Conservation (phyloP, 176 grass and related monocot genomes). For the Elaeis guineensis region DNA sequence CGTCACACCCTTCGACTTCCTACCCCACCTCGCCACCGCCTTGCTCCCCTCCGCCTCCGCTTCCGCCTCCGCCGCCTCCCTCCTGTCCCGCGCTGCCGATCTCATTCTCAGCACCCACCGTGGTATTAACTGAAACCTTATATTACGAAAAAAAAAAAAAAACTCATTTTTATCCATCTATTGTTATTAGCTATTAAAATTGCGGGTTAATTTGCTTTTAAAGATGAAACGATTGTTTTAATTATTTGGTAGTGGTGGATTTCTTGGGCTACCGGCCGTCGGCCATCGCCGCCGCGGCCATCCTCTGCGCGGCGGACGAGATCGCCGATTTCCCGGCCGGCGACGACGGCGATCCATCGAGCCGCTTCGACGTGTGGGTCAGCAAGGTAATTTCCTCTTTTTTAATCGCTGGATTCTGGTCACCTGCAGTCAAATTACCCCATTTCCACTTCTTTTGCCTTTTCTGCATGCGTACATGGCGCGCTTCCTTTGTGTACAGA, state of each 20-base stretch:
- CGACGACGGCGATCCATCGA: neutral
- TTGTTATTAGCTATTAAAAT: too few species aligned
- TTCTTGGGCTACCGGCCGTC: slow-evolving; percentile 39
- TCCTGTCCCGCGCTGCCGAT: slow-evolving; percentile 3
- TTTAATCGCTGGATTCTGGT: neutral
- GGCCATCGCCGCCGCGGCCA: slow-evolving; percentile 25
- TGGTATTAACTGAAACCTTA: neutral
- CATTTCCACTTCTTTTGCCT: too few species aligned
- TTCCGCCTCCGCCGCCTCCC: neutral
- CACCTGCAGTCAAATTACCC: neutral
- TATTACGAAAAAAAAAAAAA: too few species aligned
- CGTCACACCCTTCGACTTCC: slow-evolving; percentile 43
- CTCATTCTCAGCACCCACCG: slow-evolving; percentile 22
- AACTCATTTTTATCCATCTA: too few species aligned
- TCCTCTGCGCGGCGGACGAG: slow-evolving; percentile 23
- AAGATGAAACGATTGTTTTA: too few species aligned
- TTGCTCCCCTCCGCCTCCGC: neutral
- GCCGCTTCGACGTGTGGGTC: slow-evolving; percentile 6
- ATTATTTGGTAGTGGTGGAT: slow-evolving; percentile 19
- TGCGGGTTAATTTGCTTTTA: too few species aligned
- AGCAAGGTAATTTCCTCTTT: slow-evolving; percentile 22
- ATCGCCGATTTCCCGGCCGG: neutral
- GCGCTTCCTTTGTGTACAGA: too few species aligned
- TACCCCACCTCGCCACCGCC: slow-evolving; percentile 12
- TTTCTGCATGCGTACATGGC: too few species aligned